Evolutionary conservation across 1,284 basidiomycete genomes (phyloP), one percentile per base, ranked within the genome.

Genomic region (Ustilago hordei): DNA sequence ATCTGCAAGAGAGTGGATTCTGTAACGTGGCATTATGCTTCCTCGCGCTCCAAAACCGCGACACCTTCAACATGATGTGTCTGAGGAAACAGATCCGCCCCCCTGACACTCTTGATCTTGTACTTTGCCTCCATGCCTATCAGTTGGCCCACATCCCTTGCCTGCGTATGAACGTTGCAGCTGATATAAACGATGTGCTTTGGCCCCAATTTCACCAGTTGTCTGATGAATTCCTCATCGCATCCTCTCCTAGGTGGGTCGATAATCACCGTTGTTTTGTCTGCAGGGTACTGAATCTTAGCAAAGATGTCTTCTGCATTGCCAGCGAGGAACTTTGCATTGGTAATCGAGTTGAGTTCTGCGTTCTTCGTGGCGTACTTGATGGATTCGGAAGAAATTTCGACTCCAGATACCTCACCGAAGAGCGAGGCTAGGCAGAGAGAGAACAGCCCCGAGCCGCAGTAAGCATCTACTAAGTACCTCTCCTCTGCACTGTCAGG

Each of bases 371-470:
- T 91, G 1, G 95, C 95, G 43, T 90, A 92, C 50, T 88, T 89
- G 86, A 98, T 95, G 6, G 92, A 92, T 76, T 92, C 91, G 52
- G 87, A 84, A 56, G 91, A 84, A 57, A 88, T 91, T 86, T 98
- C 96, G 71, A 98, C 95, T 0, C 96, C 96, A 0, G 93, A 91
- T n/a, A 98, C 91, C 36, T 88, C 89, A 43, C 89, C 86, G 85
- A 98, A 98, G 73, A 91, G 88, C 0, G 91, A 89, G 1, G 93
- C 92, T 53, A 99, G 91, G 11, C 92, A 91, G 87, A 99, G 92
- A 1, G 94, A 92, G 87, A 99, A 98, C 55, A 98, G 89, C 0
- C 96, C 96, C 6, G 91, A 91, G 41, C 94, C 85, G 62, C 86
- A 87, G 74, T 87, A 86, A 2, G 84, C 80, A 62, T 86, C 85